phyloP scores from a whole-genome alignment of 352 stramenopile species.

The Peronospora farinosa region DNA sequence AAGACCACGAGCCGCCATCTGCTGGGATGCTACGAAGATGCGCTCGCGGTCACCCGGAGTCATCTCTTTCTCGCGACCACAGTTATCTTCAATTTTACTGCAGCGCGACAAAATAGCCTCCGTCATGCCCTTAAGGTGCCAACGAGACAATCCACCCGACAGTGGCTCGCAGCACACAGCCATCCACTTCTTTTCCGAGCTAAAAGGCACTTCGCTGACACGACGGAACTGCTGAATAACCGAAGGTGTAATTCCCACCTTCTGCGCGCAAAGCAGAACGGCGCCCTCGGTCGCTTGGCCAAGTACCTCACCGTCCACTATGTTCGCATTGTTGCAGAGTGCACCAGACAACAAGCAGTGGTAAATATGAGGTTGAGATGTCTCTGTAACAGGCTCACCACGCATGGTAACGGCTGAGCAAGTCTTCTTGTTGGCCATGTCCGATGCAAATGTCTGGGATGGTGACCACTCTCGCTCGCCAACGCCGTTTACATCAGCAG shows the following conservation, averaged over 20 bases:
- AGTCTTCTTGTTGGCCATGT: constrained; percentile 9
- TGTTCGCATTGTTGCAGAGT: constrained; percentile 72
- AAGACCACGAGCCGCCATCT: constrained; percentile 72
- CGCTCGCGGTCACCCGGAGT: constrained; percentile 51
- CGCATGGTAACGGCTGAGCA: constrained; percentile 46
- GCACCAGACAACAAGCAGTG: constrained; percentile 67
- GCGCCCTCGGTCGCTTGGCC: constrained; percentile 77
- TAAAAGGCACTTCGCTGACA: constrained; percentile 91
- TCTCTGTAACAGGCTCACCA: constrained; percentile 54
- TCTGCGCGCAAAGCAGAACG: constrained; percentile 59
- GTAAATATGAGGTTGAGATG: constrained; percentile 59
- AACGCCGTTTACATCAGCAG: constrained; percentile 58
- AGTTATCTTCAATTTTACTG: constrained; percentile 71
- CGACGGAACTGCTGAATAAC: constrained; percentile 55
- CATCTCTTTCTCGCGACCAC: constrained; percentile 61
- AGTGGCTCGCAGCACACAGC: constrained; percentile 78
- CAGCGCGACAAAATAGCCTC: constrained; percentile 71
- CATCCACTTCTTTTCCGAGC: constrained; percentile 95
- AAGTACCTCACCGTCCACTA: constrained; percentile 67
- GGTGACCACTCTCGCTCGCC: constrained; percentile 25
- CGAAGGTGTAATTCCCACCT: constrained; percentile 44
- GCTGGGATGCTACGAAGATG: constrained; percentile 50
- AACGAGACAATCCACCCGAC: constrained; percentile 44
- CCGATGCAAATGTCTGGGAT: constrained; percentile 8
- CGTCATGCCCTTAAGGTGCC: constrained; percentile 80